Base-by-base conservation (phyloP, 176 grass and related monocot genomes). In the Microstegium vimineum region DNA sequence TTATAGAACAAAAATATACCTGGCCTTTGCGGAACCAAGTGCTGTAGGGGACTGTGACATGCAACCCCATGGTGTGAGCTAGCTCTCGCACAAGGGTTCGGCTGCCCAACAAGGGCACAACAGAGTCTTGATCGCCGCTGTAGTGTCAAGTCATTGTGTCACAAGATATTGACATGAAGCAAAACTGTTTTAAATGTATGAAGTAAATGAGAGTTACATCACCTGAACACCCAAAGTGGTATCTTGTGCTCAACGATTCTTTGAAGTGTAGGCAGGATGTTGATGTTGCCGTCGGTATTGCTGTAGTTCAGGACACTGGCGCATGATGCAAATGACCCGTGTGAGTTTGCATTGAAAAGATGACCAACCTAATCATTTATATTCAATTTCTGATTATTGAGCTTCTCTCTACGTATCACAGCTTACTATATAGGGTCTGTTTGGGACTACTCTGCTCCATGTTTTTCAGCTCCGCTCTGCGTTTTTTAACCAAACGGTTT, bases 71-170 rank as follows among this genome's bases (percentile, higher is more conserved):
- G 45, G 47, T 59, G 80, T 99, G 91, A 35, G 96, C 91, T 36
- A 99, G 74, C 85, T 99, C 96, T 71, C 93, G 83, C 38, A 99
- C 85, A 72, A 99, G 96, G 80, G 96, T 95, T 83, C 96, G 83
- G 71, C 87, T 92, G 30, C 96, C 93, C 31, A 99, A 74, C 51
- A 95, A 84, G 36, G 96, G 96, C 60, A 99, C 96, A 4, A 99
- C 96, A 4, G 96, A 99, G 71, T 99, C 96, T 95, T 99, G 96
- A 75, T 99, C 96, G 2, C 96, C 96, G 22, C 96, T 99, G 87
- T 40, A 54, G 54, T 56, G 35, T 75, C 30, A 16, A 76, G 10
- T 64, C 28, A 81, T 81, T 10, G 25, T 80, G 62, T 81, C 40
- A 69, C 40, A 57, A 75, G 16, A 83, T 81, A 35, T n/a, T n/a